Conservation (phyloP, 208 protist species). For the Trichomonas tenax region DNA sequence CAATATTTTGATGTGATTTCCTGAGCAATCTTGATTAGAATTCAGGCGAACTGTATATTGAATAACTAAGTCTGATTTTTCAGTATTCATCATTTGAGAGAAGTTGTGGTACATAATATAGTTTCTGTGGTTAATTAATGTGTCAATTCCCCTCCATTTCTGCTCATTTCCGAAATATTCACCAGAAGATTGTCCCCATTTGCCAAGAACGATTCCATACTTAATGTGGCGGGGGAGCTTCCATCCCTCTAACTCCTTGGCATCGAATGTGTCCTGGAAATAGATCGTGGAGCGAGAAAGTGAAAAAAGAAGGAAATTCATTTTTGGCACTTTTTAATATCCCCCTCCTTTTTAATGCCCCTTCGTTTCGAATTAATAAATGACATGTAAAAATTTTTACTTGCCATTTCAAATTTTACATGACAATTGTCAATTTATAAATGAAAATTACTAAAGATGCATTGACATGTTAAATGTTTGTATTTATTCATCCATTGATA, state of each 20-base stretch:
- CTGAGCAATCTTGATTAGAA: not conserved
- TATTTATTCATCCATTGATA: too few species aligned
- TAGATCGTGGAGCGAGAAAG: not conserved
- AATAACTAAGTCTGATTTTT: not conserved
- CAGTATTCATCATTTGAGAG: not conserved
- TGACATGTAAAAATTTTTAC: too few species aligned
- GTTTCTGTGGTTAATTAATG: not conserved
- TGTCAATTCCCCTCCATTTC: not conserved
- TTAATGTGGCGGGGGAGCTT: not conserved
- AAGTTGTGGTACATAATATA: not conserved
- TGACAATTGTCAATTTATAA: too few species aligned
- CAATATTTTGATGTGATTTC: not conserved
- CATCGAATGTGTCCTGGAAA: not conserved
- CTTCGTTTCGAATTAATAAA: too few species aligned
- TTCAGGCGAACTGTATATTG: not conserved
- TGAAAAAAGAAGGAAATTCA: not conserved
- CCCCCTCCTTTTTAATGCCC: too few species aligned
- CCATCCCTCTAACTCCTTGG: not conserved
- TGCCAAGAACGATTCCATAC: not conserved
- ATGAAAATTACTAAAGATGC: too few species aligned
- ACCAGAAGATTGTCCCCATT: not conserved
- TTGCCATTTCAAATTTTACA: too few species aligned
- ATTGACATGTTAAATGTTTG: too few species aligned
- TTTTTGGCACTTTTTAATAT: not conserved
- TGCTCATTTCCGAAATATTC: not conserved